phyloP scores from a whole-genome alignment of 2,329 filamentous ascomycete species.

The Alternaria sp. region DNA sequence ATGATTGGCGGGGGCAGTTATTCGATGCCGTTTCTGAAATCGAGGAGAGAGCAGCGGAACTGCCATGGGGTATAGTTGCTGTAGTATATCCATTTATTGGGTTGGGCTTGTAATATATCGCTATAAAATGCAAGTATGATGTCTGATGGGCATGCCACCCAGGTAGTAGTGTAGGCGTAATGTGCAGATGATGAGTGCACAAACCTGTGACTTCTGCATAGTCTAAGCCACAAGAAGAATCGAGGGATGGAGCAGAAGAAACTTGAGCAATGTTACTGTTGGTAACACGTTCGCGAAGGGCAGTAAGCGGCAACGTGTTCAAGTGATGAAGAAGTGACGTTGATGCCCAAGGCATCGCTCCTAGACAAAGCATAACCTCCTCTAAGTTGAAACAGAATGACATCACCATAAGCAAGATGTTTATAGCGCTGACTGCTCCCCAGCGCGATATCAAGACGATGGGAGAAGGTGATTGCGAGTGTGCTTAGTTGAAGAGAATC shows the following conservation, averaged over 20 bases:
- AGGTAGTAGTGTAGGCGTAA: too few relatives aligned
- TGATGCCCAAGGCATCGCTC: too few relatives aligned
- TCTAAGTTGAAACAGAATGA: neutral
- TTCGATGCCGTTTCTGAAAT: conserved; percentile 11
- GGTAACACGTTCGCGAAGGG: too few relatives aligned
- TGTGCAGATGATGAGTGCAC: neutral
- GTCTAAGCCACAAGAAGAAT: too few relatives aligned
- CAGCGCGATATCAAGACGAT: neutral
- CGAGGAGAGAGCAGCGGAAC: conserved; percentile 17
- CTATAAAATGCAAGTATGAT: neutral
- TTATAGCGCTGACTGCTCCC: neutral
- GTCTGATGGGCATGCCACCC: neutral
- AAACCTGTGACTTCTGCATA: neutral
- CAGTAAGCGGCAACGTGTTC: too few relatives aligned
- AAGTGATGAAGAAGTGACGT: too few relatives aligned
- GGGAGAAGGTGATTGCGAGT: neutral
- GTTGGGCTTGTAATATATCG: neutral
- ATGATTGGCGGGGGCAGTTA: conserved; percentile 19
- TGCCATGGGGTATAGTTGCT: conserved; percentile 30
- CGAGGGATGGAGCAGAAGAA: too few relatives aligned
- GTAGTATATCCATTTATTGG: conserved; percentile 35
- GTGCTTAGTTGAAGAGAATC: neutral
- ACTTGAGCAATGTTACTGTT: too few relatives aligned
- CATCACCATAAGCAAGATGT: neutral
- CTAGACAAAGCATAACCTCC: neutral